Base-by-base conservation (phyloP, 2,329 filamentous ascomycete species). In the Apiospora arundinis region DNA sequence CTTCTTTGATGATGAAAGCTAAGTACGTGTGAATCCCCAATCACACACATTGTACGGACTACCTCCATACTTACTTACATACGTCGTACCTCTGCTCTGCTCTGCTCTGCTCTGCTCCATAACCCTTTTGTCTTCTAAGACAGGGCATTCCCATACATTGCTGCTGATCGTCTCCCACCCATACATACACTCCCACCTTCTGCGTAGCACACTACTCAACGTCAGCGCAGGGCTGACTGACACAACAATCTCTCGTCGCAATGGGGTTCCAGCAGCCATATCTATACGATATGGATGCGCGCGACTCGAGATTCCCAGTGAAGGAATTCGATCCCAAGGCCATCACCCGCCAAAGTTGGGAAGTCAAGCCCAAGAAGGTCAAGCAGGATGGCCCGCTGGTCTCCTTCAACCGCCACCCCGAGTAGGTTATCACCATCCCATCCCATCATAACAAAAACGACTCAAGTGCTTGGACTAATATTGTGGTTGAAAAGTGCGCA, bases 341-440 rank as follows among this genome's bases (percentile, higher is more conserved):
- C 72, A 88, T 95, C 67, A 95, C 94, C 28, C 89, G 94, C 79
- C 92, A 93, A 73, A 95, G 93, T 82, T 93, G 90, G 85, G 85
- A 90, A 78, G 88, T 90, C 16, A 89, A 89, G 70, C 85, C 89
- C 52, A 85, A 83, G 37, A 91, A 87, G 77, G 86, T 89, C 56
- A 92, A 92, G 85, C 88, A 87, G 63, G 86, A 93, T 69, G 95
- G 94, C 0, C 95, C 94, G 16, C 83, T 97, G 74, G 83, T 98
- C 74, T 89, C 92, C 72, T 92, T 97, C 85, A 96, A 97, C 81
- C 88, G 89, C 71, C 95, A 97, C 81, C 95, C 95, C 1, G 95
- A 98, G 92, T 94, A 87, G 78, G 90, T 84, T 25, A 25, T n/a
- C n/a, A n/a, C n/a, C n/a, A n/a, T n/a, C n/a, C n/a, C n/a, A n/a